These are phyloP conservation scores for Pueraria montana DNA, from an alignment of 306 rosid genomes.

Conservation along the genomic window DNA sequence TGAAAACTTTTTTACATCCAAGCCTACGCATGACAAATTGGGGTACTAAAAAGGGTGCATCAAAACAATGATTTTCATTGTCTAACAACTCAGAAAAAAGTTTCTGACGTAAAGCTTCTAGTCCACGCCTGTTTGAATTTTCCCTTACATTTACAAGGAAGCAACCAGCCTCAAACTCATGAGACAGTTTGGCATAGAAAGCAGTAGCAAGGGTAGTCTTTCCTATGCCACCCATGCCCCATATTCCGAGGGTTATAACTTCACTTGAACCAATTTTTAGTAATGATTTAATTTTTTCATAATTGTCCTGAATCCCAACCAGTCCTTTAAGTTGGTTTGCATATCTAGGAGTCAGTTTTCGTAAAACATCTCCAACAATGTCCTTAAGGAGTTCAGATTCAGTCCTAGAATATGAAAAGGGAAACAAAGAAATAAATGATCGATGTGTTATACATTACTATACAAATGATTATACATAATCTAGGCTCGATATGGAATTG, in stretches of 20 bases:
- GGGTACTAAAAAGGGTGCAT: background rate
- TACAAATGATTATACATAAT: background rate
- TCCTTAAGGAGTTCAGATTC: background rate
- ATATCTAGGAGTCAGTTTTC: background rate
- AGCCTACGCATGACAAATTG: background rate
- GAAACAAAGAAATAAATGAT: background rate
- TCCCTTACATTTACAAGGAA: background rate
- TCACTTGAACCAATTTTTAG: constrained; percentile 1
- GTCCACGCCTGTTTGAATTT: background rate
- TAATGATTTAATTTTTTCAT: background rate
- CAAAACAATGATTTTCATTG: background rate
- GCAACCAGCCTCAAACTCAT: background rate
- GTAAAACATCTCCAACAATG: background rate
- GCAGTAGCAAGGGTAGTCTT: background rate
- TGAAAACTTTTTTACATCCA: background rate
- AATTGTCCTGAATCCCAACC: background rate
- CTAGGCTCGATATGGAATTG: background rate
- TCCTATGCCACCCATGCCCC: constrained; percentile 46
- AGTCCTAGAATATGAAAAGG: background rate
- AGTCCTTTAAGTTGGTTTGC: background rate
- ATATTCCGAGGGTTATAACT: constrained; percentile 33
- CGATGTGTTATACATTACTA: background rate
- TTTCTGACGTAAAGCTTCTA: background rate
- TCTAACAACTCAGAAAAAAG: background rate
- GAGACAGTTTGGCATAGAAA: background rate